These are phyloP conservation scores for Rhazya stricta DNA, from an alignment of 257 asterid species.

Conservation along the genomic window DNA sequence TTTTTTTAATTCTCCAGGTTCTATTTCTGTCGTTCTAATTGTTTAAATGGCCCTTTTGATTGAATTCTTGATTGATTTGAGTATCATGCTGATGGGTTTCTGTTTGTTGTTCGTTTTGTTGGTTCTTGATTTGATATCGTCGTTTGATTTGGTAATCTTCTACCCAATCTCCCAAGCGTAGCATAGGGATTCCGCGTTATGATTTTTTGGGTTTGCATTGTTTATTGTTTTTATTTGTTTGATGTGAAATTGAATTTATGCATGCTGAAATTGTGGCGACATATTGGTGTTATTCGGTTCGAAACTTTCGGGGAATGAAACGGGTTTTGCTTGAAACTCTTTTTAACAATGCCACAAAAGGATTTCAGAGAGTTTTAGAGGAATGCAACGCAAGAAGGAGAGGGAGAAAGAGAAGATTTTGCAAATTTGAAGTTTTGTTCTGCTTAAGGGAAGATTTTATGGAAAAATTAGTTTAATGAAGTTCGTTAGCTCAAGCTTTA, in stretches of 20 bases:
- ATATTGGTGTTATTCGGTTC: background rate
- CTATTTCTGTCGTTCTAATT: background rate
- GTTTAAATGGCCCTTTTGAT: background rate
- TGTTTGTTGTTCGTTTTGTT: background rate
- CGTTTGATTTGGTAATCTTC: background rate
- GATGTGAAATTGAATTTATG: background rate
- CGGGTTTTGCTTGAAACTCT: background rate
- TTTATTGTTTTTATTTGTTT: constrained; percentile 1
- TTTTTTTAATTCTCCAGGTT: too few relatives aligned
- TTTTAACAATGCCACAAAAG: background rate
- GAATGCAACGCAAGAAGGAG: background rate
- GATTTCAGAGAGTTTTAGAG: background rate
- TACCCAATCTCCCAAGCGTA: background rate
- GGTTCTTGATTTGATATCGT: background rate
- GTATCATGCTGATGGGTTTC: background rate
- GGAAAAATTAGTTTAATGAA: background rate
- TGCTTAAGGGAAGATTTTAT: background rate
- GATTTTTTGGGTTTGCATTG: background rate
- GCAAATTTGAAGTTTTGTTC: background rate
- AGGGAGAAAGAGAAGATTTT: too few relatives aligned
- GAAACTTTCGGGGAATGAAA: too few relatives aligned
- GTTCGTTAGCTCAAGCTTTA: background rate
- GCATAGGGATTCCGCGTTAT: background rate
- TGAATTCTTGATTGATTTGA: background rate
- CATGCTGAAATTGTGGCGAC: background rate